A percentile compares a stretch with the other conserved stretches of the same genome.
Conservation (phyloP, 805 yeast species). For the Candida dajiaensis region DNA sequence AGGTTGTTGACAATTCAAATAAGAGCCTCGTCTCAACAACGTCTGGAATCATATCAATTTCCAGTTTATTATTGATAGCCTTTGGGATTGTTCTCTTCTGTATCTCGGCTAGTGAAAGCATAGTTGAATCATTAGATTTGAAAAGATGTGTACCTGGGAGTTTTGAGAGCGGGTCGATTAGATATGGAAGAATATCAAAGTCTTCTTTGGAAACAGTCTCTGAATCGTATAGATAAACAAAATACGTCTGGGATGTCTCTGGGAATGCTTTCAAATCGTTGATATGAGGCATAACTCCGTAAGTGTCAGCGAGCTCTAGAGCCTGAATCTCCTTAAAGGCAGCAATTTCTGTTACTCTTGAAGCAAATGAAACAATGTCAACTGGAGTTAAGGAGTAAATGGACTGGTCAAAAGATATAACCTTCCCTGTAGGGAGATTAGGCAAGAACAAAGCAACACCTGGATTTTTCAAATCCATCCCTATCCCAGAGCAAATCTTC, state of each 20-base stretch:
- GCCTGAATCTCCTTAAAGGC: conserved; percentile 28
- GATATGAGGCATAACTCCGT: background rate
- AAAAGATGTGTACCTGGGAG: conserved; percentile 51
- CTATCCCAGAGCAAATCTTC: conserved; percentile 47
- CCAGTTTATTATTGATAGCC: conserved; percentile 37
- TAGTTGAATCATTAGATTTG: conserved; percentile 41
- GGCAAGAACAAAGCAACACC: conserved; percentile 49
- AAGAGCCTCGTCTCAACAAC: conserved; percentile 42
- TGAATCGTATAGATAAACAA: conserved; percentile 49
- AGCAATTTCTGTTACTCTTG: conserved; percentile 41
- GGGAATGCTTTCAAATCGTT: conserved; percentile 4
- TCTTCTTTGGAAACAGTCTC: conserved; percentile 54
- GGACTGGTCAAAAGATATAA: conserved; percentile 27
- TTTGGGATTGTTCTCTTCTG: conserved; percentile 33
- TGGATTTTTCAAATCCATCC: conserved; percentile 36
- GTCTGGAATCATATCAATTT: conserved; percentile 25
- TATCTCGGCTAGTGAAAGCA: conserved; percentile 30
- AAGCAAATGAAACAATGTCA: conserved; percentile 38
- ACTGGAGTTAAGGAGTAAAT: conserved; percentile 21
- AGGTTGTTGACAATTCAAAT: conserved; percentile 48
- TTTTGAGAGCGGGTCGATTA: conserved; percentile 54
- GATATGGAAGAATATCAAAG: conserved; percentile 49
- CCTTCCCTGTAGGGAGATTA: conserved; percentile 35
- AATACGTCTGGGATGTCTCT: conserved; percentile 38
- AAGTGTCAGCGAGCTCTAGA: conserved; percentile 13